Base-by-base conservation (phyloP, 2,329 filamentous ascomycete species). In the Cadophora gregata region DNA sequence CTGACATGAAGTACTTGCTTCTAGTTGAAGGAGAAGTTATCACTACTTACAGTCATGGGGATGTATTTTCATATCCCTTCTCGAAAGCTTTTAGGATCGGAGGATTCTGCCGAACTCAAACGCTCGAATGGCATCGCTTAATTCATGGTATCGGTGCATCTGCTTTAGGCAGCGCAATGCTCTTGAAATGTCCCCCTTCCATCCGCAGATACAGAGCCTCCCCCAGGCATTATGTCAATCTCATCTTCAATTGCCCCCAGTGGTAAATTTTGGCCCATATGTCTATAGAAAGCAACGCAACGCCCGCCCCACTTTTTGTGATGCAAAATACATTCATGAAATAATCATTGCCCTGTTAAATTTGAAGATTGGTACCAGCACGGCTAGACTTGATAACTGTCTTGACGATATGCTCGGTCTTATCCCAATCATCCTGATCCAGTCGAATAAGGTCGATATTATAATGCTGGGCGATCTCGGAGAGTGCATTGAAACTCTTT, bases 371-470 rank as follows among this genome's bases (percentile, higher is more conserved):
- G 24, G 86, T 83, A 76, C 86, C 84, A 27, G 86, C 86, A 71
- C 86, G 82, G 73, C 85, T 88, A 69, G 86, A 88, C 81, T 93
- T 93, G 83, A 95, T 93, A 63, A 94, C 89, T 62, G 85, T 85
- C 80, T 96, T 93, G 66, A 97, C 91, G 70, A 89, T 87, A 56
- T 88, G 86, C 81, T 98, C 95, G 0, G 96, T 93, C 66, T 88
- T 84, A 75, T 98, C 96, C 94, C 95, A 97, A 77, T 99, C 93
- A 29, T 89, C 86, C 2, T 92, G 93, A 71, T 93, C 89, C 59
- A 99, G 87, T 72, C 90, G 89, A 56, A 93, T 88, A 67, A 97
- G 87, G 72, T 93, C 88, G 53, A 96, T 93, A 65, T 86, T 85
- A 79, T 96, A 97, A 78, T 91, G 90, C 16, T 85, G 80, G 66